These are phyloP conservation scores for Didymellaceae sp. DNA, from an alignment of 2,329 filamentous ascomycete genomes.

Conservation along the genomic window DNA sequence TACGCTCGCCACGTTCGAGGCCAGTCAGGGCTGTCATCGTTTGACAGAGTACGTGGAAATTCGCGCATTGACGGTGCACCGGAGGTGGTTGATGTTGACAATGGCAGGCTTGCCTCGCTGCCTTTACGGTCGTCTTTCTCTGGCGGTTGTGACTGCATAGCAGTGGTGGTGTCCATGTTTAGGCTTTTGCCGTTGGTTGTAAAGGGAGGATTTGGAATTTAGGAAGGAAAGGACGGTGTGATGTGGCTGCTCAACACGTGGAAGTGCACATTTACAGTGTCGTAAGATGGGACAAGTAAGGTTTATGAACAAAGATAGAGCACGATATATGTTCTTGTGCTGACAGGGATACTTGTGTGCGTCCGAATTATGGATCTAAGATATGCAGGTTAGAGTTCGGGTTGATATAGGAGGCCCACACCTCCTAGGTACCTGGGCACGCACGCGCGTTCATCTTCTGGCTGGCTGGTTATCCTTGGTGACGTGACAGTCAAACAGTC, in stretches of 20 bases:
- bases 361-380: slow-evolving; percentile 25
- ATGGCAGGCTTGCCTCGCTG: slow-evolving; percentile 29
- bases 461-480: slow-evolving; percentile 34
- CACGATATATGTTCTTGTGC: slow-evolving; percentile 29
- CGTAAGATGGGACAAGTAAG: slow-evolving; percentile 19
- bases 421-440: too few relatives aligned
- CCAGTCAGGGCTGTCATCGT: slow-evolving; percentile 49
- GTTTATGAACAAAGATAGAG: slow-evolving; percentile 7
- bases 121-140: slow-evolving; percentile 31
- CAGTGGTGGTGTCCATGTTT: slow-evolving; percentile 15
- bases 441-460: slow-evolving; percentile 39
- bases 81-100: slow-evolving; percentile 33
- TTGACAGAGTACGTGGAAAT: slow-evolving; percentile 23
- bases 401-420: slow-evolving; percentile 33
- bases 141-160: slow-evolving; percentile 23
- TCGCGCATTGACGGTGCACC: slow-evolving; percentile 32
- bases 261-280: slow-evolving; percentile 21
- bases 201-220: slow-evolving; percentile 17
- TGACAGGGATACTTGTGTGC: slow-evolving; percentile 25
- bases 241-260: slow-evolving; percentile 28
- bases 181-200: background rate
- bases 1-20: slow-evolving; percentile 55
- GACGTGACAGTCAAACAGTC: slow-evolving; percentile 46
- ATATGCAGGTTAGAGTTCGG: slow-evolving; percentile 22
- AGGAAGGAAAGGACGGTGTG: slow-evolving; percentile 15